Conservation (phyloP, 192 early-diverging fungal genomes). For the Pecoramyces ruminantium region DNA sequence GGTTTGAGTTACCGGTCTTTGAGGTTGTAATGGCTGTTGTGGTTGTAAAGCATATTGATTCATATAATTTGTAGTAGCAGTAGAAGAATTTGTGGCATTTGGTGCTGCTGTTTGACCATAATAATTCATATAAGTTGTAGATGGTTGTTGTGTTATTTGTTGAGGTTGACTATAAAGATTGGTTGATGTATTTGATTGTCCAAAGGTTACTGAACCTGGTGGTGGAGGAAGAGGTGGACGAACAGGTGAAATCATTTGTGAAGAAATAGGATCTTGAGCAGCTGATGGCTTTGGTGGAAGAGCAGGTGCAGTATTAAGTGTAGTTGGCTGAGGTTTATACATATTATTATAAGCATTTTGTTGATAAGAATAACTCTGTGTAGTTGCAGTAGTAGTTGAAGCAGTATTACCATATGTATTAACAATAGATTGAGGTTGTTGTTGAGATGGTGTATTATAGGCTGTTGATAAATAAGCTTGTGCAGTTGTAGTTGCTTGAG, state of each 20-base stretch:
- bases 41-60: background rate
- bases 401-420: background rate
- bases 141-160: background rate
- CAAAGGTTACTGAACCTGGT: background rate
- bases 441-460: background rate
- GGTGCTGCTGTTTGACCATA: constrained; percentile 4
- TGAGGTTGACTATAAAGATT: constrained; percentile 1
- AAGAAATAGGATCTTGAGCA: background rate
- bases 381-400: background rate
- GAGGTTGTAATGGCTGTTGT: background rate
- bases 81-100: background rate
- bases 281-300: background rate
- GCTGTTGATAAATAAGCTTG: background rate
- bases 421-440: background rate
- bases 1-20: background rate
- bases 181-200: constrained; percentile 3
- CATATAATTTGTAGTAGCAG: background rate
- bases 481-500: background rate
- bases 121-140: constrained; percentile 2
- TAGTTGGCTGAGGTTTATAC: background rate
- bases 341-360: background rate
- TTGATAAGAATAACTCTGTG: background rate
- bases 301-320: background rate
- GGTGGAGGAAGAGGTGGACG: background rate
- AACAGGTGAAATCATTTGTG: background rate